Evolutionary conservation across 2,329 filamentous ascomycete species (phyloP).

Genomic region (Colletotrichum gigasporum): DNA sequence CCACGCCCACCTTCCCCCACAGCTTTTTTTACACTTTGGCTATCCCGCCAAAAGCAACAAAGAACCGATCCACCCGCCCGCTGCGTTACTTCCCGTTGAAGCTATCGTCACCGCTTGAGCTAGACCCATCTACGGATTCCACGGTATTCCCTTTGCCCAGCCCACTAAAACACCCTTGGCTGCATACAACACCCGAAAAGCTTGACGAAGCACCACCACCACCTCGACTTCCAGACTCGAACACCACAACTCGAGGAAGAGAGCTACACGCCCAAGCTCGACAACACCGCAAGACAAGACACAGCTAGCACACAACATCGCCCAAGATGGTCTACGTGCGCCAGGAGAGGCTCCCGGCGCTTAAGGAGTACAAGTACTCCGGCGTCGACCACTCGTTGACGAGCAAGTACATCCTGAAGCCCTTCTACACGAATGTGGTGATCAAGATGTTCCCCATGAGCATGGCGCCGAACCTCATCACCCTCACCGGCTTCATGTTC

Average conservation of each 20-base stretch:
- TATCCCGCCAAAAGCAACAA: too few relatives aligned
- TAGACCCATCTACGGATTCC: conserved; percentile 16
- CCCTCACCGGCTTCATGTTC: conserved; percentile 89
- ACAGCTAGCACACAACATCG: neutral
- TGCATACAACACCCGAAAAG: conserved; percentile 14
- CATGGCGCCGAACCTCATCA: conserved; percentile 93
- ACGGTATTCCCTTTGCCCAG: conserved; percentile 16
- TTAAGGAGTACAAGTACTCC: conserved; percentile 96
- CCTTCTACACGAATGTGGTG: conserved; percentile 94
- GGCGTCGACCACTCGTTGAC: conserved; percentile 89
- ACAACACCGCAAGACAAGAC: neutral
- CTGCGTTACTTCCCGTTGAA: conserved; percentile 18
- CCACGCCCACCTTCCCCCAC: neutral
- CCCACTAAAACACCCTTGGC: conserved; percentile 20
- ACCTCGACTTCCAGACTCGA: neutral
- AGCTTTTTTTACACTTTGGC: neutral
- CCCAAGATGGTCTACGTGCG: conserved; percentile 91
- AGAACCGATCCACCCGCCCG: neutral
- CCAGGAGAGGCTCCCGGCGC: conserved; percentile 85
- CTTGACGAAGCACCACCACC: neutral
- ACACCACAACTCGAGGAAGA: too few relatives aligned
- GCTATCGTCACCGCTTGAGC: conserved; percentile 27
- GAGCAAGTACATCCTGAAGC: conserved; percentile 94
- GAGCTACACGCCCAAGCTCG: neutral
- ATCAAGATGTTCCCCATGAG: conserved; percentile 94